These are phyloP conservation scores for Alternaria consortialis DNA, from an alignment of 2,329 filamentous ascomycete species.

Conservation along the genomic window DNA sequence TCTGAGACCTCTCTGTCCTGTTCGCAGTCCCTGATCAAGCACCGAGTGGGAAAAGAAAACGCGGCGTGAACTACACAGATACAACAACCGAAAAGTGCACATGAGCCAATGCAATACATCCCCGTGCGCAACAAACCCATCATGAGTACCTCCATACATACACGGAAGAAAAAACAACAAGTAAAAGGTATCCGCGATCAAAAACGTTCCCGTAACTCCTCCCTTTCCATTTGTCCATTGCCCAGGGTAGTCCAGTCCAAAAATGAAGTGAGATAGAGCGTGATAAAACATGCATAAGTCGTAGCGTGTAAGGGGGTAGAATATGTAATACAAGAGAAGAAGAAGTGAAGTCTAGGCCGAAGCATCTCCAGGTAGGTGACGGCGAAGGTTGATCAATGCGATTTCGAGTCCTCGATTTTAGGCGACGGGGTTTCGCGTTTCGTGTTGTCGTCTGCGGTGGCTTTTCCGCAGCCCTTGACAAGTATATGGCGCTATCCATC, in stretches of 20 bases:
- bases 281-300: constrained; percentile 20
- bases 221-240: constrained; percentile 5
- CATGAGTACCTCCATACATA: constrained; percentile 31
- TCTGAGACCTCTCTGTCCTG: background rate
- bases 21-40: no score
- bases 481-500: constrained; percentile 67
- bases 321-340: constrained; percentile 49
- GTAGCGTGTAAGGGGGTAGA: constrained; percentile 22
- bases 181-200: constrained; percentile 44
- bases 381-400: constrained; percentile 25
- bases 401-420: constrained; percentile 45
- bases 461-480: constrained; percentile 72
- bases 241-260: constrained; percentile 28
- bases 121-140: background rate
- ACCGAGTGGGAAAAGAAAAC: background rate
- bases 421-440: constrained; percentile 48
- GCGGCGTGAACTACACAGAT: background rate
- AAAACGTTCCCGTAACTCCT: constrained; percentile 16
- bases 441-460: constrained; percentile 39
- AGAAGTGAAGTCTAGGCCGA: constrained; percentile 22
- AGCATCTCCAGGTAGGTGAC: background rate
- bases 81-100: constrained; percentile 13
- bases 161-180: constrained; percentile 32
- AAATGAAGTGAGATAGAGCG: constrained; percentile 29
- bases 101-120: background rate